Percentiles rank a stretch among this genome's conserved stretches.
phyloP scores from a whole-genome alignment of 176 grass and related monocot species.

The Chloris gayana region DNA sequence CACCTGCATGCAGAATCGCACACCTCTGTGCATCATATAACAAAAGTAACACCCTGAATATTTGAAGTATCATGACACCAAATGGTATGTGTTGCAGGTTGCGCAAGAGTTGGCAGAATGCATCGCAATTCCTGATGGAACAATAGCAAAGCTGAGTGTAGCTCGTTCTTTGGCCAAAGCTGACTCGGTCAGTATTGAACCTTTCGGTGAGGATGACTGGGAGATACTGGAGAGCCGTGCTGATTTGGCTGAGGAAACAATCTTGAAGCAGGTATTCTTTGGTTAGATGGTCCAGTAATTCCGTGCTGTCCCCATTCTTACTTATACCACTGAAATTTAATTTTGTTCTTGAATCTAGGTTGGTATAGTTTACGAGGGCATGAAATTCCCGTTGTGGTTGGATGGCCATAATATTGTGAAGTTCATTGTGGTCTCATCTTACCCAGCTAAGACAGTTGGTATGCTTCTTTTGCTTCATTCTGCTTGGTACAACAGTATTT shows the following conservation, averaged over 20 bases:
- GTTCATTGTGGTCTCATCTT: slow-evolving; percentile 74
- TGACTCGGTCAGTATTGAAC: slow-evolving; percentile 73
- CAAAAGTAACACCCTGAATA: neutral
- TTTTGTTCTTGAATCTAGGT: slow-evolving; percentile 64
- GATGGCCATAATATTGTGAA: slow-evolving; percentile 90
- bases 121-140: slow-evolving; percentile 70
- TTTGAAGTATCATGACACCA: slow-evolving; percentile 21
- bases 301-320: neutral
- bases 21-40: slow-evolving; percentile 1
- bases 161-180: slow-evolving; percentile 73
- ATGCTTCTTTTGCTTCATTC: slow-evolving; percentile 35
- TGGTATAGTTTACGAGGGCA: slow-evolving; percentile 81
- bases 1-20: neutral
- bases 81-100: slow-evolving; percentile 58
- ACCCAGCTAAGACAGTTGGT: slow-evolving; percentile 74
- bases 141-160: slow-evolving; percentile 62
- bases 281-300: neutral
- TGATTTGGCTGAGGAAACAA: slow-evolving; percentile 81
- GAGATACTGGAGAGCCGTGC: slow-evolving; percentile 91
- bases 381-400: slow-evolving; percentile 96
- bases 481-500: slow-evolving; percentile 19
- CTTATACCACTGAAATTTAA: neutral
- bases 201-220: slow-evolving; percentile 89
- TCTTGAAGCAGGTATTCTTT: slow-evolving; percentile 78
- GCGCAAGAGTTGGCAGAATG: slow-evolving; percentile 73